These are phyloP conservation scores for Diplodia seriata DNA, from an alignment of 2,329 filamentous ascomycete species.

Conservation along the genomic window DNA sequence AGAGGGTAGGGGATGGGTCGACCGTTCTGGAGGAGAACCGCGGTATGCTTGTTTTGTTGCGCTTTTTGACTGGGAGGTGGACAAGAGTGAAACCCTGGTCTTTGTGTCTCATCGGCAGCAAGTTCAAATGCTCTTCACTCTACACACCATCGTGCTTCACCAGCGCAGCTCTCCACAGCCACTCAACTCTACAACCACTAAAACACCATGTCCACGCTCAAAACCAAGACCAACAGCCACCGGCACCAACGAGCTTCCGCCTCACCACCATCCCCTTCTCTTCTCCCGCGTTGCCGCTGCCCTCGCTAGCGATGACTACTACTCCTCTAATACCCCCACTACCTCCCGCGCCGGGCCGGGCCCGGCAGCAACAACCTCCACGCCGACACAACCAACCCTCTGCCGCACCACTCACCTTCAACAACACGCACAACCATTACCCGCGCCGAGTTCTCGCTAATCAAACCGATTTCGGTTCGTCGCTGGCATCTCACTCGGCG, in stretches of 20 bases:
- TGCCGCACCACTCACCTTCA: not conserved
- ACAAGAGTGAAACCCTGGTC: not conserved
- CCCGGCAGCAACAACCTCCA: not conserved
- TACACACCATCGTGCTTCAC: not conserved
- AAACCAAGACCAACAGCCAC: not conserved
- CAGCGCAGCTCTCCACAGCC: not conserved
- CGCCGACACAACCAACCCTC: not conserved
- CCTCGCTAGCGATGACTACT: not conserved
- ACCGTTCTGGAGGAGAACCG: not conserved
- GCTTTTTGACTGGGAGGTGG: not conserved
- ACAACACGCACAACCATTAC: constrained; percentile 3
- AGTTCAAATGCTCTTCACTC: not conserved
- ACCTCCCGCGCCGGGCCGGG: too few species aligned
- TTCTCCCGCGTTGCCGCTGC: not conserved
- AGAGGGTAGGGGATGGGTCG: not conserved
- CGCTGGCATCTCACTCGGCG: too few species aligned
- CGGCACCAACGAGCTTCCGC: not conserved
- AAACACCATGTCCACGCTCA: not conserved
- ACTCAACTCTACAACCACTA: not conserved
- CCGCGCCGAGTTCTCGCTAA: not conserved
- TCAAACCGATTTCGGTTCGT: too few species aligned
- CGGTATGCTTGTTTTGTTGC: not conserved
- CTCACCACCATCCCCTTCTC: constrained; percentile 1
- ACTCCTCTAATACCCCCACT: not conserved
- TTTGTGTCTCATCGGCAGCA: not conserved